Base-by-base conservation (phyloP, 257 asterid species). In the Marsdenia floribunda region DNA sequence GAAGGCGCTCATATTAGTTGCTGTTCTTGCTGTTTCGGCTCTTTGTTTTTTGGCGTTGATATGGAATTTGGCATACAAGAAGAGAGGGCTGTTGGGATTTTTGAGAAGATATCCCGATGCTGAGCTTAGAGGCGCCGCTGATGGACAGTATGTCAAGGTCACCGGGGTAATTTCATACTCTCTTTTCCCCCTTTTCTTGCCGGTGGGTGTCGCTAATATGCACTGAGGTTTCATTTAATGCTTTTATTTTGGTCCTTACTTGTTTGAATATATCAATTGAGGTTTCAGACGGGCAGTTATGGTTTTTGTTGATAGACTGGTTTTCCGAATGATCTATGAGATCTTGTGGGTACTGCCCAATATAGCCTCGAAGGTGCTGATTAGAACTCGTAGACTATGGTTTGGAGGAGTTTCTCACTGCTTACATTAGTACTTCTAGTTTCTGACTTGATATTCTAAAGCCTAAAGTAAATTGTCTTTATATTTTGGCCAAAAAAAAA, bases 111-210 rank as follows among this genome's bases (percentile, higher is more conserved):
- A 84, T 72, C 93, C 94, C 24, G 90, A 92, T 67, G 90, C 89
- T 49, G 97, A 92, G 93, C 96, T 92, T 63, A 83, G 98, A 84
- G 96, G 96, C 26, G 96, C 96, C 75, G 77, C 84, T 53, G 96
- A 92, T 83, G 99, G 98, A 46, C 96, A 95, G 89, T 87, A 74
- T 85, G 97, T 95, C 80, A 95, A 95, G 91, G 96, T 92, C 83
- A 92, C 99, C 26, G 99, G 99, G 97, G 99, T 95, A 92, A 95
- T 72, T 76, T 80, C 80, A 0, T 50, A 3, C 50, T 68, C 22
- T 57, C 54, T 53, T 15, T 18, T 18, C 40, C 29, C 42, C 3
- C 13, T 49, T 49, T 49, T 49, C 15, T 49, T 19, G 54, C 18
- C 5, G n/a, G 7, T 76, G 64, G 26, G 26, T 37, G 70, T 2